Evolutionary conservation across 139 green algal genomes (phyloP), one percentile per base, ranked within the genome.

Genomic region (Pleodorina starrii): DNA sequence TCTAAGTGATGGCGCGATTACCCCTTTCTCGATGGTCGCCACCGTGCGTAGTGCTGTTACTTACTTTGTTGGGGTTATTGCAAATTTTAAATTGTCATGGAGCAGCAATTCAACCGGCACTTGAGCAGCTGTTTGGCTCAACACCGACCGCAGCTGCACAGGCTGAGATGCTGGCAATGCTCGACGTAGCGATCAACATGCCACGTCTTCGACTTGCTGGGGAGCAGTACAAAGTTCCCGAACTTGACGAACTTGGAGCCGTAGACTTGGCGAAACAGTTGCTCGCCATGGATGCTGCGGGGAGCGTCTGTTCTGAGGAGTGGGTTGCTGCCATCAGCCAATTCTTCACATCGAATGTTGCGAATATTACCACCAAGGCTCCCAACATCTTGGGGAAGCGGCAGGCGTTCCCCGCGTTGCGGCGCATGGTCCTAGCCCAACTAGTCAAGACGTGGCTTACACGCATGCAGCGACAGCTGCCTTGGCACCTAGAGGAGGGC

Each of bases 401-500:
- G 0, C 82, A 88, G 82, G 63, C 82, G 0, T 88, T 88, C 46
- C 82, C 82, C 0, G 66, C n/a, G 7, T 10, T 88, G 14, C 82
- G 82, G 10, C 44, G 82, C 23, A 71, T 79, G 82, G 82, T 69
- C 17, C 21, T 88, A 44, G 82, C 60, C 19, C 82, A 88, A 63
- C 25, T 88, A 19, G 82, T 88, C 5, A 79, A 69, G 82, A 44
- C 82, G 19, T 88, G 82, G 82, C n/a, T 88, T 5, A 88, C 66
- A 11, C 44, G 35, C 44, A 51, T 68, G 82, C 17, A 68, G 21
- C 43, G 66, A 2, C 66, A 50, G 82, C 44, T 88, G 6, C 44
- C 44, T 0, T 3, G 17, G 0, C 3, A 51, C 10, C 17, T 78
- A 42, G 81, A 87, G 44, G 14, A 51, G 2, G 5, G 11, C 1